phyloP scores from a whole-genome alignment of 2,329 filamentous ascomycete species.

The Dactylellina sp. region DNA sequence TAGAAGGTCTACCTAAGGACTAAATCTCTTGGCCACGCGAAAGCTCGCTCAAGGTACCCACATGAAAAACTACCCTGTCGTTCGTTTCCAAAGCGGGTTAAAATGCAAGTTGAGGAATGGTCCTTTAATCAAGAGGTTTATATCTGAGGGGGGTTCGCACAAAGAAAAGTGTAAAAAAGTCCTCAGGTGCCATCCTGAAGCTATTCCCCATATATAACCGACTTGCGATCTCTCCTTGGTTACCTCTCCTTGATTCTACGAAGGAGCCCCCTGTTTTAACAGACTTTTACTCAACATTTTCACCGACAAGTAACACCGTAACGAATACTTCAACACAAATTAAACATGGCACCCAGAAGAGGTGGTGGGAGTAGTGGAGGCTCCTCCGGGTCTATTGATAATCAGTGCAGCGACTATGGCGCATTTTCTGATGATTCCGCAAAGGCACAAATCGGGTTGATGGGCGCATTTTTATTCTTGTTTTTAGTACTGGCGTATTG shows the following conservation, averaged over 20 bases:
- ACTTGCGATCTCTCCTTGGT: background rate
- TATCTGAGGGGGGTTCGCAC: constrained; percentile 37
- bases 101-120: constrained; percentile 33
- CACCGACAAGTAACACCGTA: background rate
- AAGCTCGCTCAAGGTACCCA: constrained; percentile 23
- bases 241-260: background rate
- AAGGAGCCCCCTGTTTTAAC: background rate
- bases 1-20: constrained; percentile 26
- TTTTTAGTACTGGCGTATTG: constrained; percentile 34
- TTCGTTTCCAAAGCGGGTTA: constrained; percentile 34
- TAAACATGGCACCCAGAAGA: constrained; percentile 50
- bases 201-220: background rate
- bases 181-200: background rate
- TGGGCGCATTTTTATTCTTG: constrained; percentile 31
- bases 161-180: background rate
- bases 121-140: constrained; percentile 43
- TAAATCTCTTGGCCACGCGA: background rate
- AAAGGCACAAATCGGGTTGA: constrained; percentile 41
- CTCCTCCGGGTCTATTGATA: constrained; percentile 11
- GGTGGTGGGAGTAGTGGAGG: constrained; percentile 21
- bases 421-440: constrained; percentile 24
- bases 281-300: background rate
- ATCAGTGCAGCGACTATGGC: constrained; percentile 34
- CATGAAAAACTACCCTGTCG: constrained; percentile 18
- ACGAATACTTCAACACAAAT: background rate